phyloP scores from a whole-genome alignment of 352 stramenopile genomes.

The Phytophthora cajani region DNA sequence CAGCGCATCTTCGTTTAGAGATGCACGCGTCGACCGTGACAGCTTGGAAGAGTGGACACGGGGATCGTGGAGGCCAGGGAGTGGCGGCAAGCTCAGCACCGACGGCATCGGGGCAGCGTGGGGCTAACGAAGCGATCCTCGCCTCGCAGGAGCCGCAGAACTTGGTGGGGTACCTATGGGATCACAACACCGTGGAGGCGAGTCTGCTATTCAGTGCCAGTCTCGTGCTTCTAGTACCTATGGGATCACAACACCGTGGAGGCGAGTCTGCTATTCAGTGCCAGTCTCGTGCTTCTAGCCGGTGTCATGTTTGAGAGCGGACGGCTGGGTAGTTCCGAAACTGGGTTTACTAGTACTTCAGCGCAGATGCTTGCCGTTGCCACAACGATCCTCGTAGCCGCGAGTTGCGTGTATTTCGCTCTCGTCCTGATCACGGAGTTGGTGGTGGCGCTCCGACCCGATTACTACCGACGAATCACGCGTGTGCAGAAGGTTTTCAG shows the following conservation, averaged over 20 bases:
- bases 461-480: conserved; percentile 70
- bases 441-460: conserved; percentile 61
- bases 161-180: conserved; percentile 67
- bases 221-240: conserved; percentile 70
- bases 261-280: conserved; percentile 71
- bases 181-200: conserved; percentile 84
- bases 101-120: conserved; percentile 14
- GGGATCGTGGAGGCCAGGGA: conserved; percentile 30
- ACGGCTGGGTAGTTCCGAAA: conserved; percentile 47
- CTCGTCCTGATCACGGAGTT: conserved; percentile 72
- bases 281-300: conserved; percentile 67
- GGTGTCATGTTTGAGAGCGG: conserved; percentile 77
- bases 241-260: conserved; percentile 88
- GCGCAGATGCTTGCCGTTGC: conserved; percentile 56
- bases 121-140: conserved; percentile 38
- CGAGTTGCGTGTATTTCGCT: conserved; percentile 65
- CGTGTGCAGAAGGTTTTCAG: conserved; percentile 72
- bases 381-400: conserved; percentile 64
- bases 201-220: conserved; percentile 76
- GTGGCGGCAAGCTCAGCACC: conserved; percentile 15
- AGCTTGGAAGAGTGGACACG: conserved; percentile 44
- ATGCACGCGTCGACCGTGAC: conserved; percentile 38
- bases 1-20: conserved; percentile 58
- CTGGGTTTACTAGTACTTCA: conserved; percentile 53
- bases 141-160: conserved; percentile 47